These are phyloP conservation scores for Chlamydomonas incerta DNA, from an alignment of 139 green algal species.

Conservation along the genomic window DNA sequence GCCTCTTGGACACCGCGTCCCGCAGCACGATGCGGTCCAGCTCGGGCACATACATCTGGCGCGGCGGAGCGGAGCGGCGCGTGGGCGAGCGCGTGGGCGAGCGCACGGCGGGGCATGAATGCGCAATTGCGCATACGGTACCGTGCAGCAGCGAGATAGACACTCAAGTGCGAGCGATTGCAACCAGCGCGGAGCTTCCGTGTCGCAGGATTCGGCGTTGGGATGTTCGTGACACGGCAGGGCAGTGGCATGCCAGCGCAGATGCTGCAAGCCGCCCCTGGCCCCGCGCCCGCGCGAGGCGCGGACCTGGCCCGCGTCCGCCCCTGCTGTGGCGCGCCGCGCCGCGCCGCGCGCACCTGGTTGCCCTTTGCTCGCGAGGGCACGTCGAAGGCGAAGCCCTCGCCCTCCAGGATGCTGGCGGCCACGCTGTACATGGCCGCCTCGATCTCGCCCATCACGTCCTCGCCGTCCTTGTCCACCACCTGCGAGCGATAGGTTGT, in stretches of 20 bases:
- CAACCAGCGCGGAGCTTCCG: no score
- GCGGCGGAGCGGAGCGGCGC: no score
- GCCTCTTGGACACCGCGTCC: constrained; percentile 74
- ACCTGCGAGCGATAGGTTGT: no score
- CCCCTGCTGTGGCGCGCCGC: no score
- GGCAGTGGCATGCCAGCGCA: no score
- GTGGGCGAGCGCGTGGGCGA: neutral
- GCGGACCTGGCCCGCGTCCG: no score
- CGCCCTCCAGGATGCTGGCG: constrained; percentile 68
- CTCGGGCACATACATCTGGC: constrained; percentile 76
- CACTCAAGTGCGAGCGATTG: no score
- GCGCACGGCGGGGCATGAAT: neutral
- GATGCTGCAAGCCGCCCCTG: no score
- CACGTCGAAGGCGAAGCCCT: constrained; percentile 85
- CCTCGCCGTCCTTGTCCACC: constrained; percentile 84
- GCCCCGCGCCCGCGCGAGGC: neutral
- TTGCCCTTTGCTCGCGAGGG: constrained; percentile 86
- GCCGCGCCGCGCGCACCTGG: constrained; percentile 77
- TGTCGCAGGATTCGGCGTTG: no score
- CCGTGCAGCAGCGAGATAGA: no score
- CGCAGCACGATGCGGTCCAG: constrained; percentile 95
- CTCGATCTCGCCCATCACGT: constrained; percentile 89
- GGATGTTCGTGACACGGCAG: no score
- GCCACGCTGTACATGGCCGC: constrained; percentile 74
- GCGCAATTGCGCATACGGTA: no score